A percentile compares a stretch with the other conserved stretches of the same genome.
Evolutionary conservation across 2,329 filamentous ascomycete species (phyloP).

Genomic region (Colletotrichum euphorbiae): DNA sequence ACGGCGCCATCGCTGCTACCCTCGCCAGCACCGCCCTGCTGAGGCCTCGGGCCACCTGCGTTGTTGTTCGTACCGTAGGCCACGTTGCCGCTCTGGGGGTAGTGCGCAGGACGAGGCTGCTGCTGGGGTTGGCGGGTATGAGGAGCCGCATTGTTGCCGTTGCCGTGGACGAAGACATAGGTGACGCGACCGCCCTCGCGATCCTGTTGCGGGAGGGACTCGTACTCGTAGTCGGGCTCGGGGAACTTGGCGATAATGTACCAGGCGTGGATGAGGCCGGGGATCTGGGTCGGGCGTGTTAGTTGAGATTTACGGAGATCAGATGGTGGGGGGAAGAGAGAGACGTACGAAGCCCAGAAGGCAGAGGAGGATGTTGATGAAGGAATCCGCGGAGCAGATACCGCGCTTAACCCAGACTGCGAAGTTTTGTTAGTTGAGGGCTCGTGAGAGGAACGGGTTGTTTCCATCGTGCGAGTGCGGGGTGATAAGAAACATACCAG

Average conservation of each 20-base stretch:
- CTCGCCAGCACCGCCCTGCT: conserved; percentile 53
- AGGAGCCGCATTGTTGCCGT: conserved; percentile 40
- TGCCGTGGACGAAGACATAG: conserved; percentile 80
- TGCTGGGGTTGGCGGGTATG: conserved; percentile 47
- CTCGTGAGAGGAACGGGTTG: background rate
- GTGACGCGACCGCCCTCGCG: conserved; percentile 71
- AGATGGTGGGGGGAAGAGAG: background rate
- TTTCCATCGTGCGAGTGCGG: background rate
- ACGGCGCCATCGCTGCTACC: conserved; percentile 60
- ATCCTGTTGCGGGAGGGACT: conserved; percentile 67
- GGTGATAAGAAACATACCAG: conserved; percentile 61
- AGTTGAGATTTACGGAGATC: conserved; percentile 50
- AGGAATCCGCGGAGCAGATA: conserved; percentile 88
- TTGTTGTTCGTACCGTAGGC: conserved; percentile 60
- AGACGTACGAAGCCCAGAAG: conserved; percentile 72
- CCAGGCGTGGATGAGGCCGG: conserved; percentile 94
- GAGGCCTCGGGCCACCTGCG: conserved; percentile 44
- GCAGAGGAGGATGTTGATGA: conserved; percentile 96
- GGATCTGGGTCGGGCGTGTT: conserved; percentile 63
- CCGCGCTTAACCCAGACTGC: conserved; percentile 96
- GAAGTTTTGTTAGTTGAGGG: conserved; percentile 46
- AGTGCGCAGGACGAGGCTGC: conserved; percentile 47
- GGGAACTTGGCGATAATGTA: conserved; percentile 96
- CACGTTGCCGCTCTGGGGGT: conserved; percentile 48
- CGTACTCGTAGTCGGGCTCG: conserved; percentile 78